phyloP scores from a whole-genome alignment of 176 grass and related monocot species.

The Elymus sibiricus region DNA sequence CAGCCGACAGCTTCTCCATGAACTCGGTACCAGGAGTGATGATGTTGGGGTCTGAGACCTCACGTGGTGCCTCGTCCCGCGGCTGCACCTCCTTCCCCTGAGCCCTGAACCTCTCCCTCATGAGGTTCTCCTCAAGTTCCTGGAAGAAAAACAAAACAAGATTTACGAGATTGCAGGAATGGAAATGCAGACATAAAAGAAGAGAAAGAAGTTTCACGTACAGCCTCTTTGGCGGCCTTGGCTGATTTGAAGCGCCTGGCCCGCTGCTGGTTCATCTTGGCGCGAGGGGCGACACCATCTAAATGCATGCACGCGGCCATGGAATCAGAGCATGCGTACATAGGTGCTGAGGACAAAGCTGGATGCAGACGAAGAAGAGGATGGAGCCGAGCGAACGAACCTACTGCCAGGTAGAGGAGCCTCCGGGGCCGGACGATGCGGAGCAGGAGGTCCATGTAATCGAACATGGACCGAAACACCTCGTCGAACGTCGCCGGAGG shows the following conservation, averaged over 20 bases:
- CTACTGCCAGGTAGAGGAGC: constrained; percentile 51
- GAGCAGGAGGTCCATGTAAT: constrained; percentile 52
- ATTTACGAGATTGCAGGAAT: background rate
- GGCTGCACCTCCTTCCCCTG: constrained; percentile 17
- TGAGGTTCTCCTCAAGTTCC: constrained; percentile 36
- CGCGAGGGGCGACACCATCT: constrained; percentile 79
- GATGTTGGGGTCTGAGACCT: constrained; percentile 53
- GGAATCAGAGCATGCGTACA: background rate
- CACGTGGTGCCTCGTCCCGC: background rate
- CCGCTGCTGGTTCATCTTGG: constrained; percentile 86
- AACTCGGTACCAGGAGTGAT: constrained; percentile 71
- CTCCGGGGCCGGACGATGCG: constrained; percentile 46
- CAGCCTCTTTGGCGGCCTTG: constrained; percentile 50
- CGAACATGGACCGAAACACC: constrained; percentile 56
- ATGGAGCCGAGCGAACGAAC: too few relatives aligned
- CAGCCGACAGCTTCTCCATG: constrained; percentile 59
- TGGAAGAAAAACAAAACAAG: constrained; percentile 11
- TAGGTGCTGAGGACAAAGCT: background rate
- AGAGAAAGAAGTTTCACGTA: background rate
- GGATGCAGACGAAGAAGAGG: too few relatives aligned
- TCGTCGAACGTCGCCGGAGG: constrained; percentile 56
- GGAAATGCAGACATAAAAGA: background rate
- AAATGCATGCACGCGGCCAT: background rate
- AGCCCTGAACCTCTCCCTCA: constrained; percentile 28
- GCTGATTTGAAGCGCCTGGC: constrained; percentile 55